phyloP scores from a whole-genome alignment of 208 protist genomes.

The Leishmania amazonensis region DNA sequence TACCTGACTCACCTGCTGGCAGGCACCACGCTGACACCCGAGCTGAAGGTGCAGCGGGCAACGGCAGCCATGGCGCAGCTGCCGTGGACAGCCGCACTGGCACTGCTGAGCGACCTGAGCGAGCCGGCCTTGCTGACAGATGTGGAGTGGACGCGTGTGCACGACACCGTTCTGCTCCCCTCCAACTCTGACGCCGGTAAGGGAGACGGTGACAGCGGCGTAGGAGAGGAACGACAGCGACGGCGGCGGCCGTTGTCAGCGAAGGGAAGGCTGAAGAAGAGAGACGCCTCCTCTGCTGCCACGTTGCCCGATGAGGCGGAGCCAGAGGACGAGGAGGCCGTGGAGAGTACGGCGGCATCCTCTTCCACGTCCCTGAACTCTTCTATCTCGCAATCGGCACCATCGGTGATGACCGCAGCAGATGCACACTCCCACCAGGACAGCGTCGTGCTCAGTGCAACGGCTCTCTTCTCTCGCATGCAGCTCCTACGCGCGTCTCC shows the following conservation, averaged over 20 bases:
- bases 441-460: neutral
- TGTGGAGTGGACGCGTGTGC: conserved; percentile 35
- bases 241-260: neutral
- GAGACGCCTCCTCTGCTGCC: neutral
- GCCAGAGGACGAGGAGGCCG: neutral
- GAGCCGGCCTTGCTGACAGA: conserved; percentile 45
- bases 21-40: conserved; percentile 61
- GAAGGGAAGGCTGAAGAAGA: neutral
- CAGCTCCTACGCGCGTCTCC: conserved; percentile 42
- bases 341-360: neutral
- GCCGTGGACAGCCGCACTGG: conserved; percentile 54
- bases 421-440: neutral
- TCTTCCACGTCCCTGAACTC: neutral
- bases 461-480: conserved; percentile 33
- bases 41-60: conserved; percentile 55
- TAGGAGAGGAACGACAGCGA: neutral
- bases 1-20: conserved; percentile 78
- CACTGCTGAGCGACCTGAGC: conserved; percentile 54
- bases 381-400: neutral
- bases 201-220: neutral
- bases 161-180: conserved; percentile 6
- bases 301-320: neutral
- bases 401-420: neutral
- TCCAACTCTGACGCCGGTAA: neutral
- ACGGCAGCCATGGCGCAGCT: conserved; percentile 40